These are phyloP conservation scores for Solanum hybrid DNA, from an alignment of 305 asterid genomes.

Conservation along the genomic window DNA sequence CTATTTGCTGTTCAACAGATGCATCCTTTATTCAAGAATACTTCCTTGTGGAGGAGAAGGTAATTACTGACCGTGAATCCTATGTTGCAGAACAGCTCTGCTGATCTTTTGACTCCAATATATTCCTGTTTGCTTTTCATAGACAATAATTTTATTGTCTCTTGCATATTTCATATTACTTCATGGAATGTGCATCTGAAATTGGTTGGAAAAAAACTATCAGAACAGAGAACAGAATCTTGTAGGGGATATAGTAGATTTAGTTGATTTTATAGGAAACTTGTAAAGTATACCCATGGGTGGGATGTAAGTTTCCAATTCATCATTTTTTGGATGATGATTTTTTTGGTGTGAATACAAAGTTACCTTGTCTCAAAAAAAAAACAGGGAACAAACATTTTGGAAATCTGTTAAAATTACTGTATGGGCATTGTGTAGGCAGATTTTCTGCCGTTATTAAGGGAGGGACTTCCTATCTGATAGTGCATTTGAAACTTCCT, in stretches of 20 bases:
- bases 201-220: neutral
- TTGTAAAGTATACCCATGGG: no score
- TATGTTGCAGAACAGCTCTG: neutral
- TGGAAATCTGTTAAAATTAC: neutral
- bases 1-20: slow-evolving; percentile 66
- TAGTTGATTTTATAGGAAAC: no score
- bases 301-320: no score
- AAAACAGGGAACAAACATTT: neutral
- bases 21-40: slow-evolving; percentile 84
- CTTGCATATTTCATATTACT: neutral
- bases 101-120: neutral
- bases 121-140: neutral
- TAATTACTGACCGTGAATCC: slow-evolving; percentile 10
- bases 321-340: no score
- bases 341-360: no score
- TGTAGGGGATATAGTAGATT: no score
- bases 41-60: slow-evolving; percentile 85
- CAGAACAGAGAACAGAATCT: neutral
- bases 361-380: no score
- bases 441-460: neutral
- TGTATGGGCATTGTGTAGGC: neutral
- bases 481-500: neutral
- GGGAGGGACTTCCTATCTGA: neutral
- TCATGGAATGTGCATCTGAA: neutral
- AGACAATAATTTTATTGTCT: neutral